These are phyloP conservation scores for Termitomyces sp. DNA, from an alignment of 768 basidiomycete species.

Conservation along the genomic window DNA sequence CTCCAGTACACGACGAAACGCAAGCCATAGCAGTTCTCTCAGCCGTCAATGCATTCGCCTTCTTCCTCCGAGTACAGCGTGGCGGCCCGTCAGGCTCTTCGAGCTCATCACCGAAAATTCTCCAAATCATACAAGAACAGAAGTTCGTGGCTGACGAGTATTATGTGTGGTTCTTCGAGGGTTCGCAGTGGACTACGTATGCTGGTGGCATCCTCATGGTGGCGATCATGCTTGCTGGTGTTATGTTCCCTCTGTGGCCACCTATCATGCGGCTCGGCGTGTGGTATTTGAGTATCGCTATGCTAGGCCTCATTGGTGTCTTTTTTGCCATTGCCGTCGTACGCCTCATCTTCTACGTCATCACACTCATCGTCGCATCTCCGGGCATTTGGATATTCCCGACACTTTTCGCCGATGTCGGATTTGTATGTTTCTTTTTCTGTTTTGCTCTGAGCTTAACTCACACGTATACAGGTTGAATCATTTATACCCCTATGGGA, in stretches of 20 bases:
- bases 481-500: conserved; percentile 97
- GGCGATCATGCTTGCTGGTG: conserved; percentile 87
- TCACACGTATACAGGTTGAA: conserved; percentile 62
- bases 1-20: conserved; percentile 67
- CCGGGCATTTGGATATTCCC: conserved; percentile 99
- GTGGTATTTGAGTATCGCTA: conserved; percentile 89
- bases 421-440: conserved; percentile 71
- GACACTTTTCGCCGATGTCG: conserved; percentile 95
- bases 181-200: conserved; percentile 91
- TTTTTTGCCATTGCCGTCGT: conserved; percentile 92
- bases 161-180: conserved; percentile 97
- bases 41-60: conserved; percentile 76
- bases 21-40: conserved; percentile 70
- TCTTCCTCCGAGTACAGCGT: conserved; percentile 90
- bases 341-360: conserved; percentile 89
- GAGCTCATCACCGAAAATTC: conserved; percentile 71
- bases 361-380: conserved; percentile 80
- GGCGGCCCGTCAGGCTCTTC: conserved; percentile 62
- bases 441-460: background rate
- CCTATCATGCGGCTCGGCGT: conserved; percentile 88
- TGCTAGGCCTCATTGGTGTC: conserved; percentile 83
- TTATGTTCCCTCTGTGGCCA: conserved; percentile 99
- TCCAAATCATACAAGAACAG: conserved; percentile 81
- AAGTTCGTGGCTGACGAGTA: conserved; percentile 76
- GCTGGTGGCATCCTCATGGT: conserved; percentile 91